A percentile compares a stretch with the other conserved stretches of the same genome.
Conservation (phyloP, 1,139 yeast species). For the Debaryomyces singareniensis region DNA sequence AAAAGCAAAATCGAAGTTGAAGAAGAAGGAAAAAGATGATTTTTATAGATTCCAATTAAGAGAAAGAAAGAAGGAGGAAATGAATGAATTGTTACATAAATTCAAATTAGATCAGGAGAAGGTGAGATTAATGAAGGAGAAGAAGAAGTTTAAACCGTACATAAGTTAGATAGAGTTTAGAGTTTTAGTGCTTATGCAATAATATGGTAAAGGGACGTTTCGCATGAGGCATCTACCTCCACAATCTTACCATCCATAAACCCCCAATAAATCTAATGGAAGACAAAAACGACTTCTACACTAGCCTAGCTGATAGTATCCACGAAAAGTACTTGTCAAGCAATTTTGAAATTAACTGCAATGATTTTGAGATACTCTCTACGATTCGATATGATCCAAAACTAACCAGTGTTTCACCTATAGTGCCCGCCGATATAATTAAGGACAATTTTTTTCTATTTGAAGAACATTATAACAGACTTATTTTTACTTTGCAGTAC, state of each 20-base stretch:
- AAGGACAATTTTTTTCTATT: conserved; percentile 50
- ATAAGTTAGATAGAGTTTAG: neutral
- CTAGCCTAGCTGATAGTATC: conserved; percentile 7
- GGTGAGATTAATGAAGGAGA: conserved; percentile 71
- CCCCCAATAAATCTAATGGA: neutral
- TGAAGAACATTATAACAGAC: conserved; percentile 56
- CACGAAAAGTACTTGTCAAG: conserved; percentile 14
- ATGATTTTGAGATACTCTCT: conserved; percentile 51
- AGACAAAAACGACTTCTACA: conserved; percentile 3
- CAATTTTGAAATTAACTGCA: conserved; percentile 13
- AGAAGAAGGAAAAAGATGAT: conserved; percentile 80
- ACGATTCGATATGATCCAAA: conserved; percentile 71
- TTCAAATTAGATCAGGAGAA: conserved; percentile 89
- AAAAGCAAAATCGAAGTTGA: conserved; percentile 46
- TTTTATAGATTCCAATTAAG: conserved; percentile 95
- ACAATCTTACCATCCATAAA: neutral
- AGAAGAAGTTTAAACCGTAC: conserved; percentile 71
- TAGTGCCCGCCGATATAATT: conserved; percentile 18
- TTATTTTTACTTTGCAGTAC: conserved; percentile 46
- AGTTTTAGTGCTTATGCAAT: neutral
- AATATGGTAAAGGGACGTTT: neutral
- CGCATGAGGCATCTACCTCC: no score
- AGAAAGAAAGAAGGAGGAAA: conserved; percentile 86
- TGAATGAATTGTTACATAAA: conserved; percentile 76
- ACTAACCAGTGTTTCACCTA: conserved; percentile 23